These are phyloP conservation scores for Martiniozyma asiatica DNA, from an alignment of 1,139 yeast genomes.

Conservation along the genomic window DNA sequence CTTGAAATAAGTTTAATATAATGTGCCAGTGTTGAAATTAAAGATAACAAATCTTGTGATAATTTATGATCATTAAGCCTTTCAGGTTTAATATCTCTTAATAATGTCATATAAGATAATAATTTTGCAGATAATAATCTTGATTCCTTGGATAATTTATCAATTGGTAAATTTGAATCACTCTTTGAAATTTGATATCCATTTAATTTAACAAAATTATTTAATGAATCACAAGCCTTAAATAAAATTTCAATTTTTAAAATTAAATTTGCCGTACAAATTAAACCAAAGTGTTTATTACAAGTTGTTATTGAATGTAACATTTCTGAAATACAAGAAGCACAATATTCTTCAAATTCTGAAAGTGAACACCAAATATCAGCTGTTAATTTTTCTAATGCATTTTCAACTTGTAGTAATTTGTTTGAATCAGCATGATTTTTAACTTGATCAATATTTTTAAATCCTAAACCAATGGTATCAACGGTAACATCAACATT, in stretches of 20 bases:
- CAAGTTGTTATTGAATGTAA: constrained; percentile 73
- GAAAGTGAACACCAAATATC: constrained; percentile 83
- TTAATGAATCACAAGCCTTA: constrained; percentile 55
- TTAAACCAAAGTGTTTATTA: constrained; percentile 57
- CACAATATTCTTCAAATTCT: constrained; percentile 87
- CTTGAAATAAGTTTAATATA: constrained; percentile 77
- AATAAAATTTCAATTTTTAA: constrained; percentile 68
- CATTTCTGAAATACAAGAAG: constrained; percentile 88
- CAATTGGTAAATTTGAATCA: neutral
- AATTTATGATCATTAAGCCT: constrained; percentile 20
- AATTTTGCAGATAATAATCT: constrained; percentile 71
- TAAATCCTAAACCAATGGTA: constrained; percentile 36
- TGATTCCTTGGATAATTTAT: constrained; percentile 57
- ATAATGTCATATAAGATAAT: constrained; percentile 64
- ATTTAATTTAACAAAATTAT: neutral
- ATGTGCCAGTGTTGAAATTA: constrained; percentile 89
- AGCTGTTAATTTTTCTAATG: constrained; percentile 57
- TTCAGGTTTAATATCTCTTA: constrained; percentile 39
- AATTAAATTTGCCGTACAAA: constrained; percentile 64
- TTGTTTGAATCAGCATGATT: constrained; percentile 32
- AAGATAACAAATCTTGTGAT: constrained; percentile 63
- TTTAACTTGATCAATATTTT: constrained; percentile 10
- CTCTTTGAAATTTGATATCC: no score
- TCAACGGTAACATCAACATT: constrained; percentile 69
- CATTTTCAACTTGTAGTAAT: constrained; percentile 47